phyloP scores from a whole-genome alignment of 192 early-diverging fungal species.

The Backusella circina region DNA sequence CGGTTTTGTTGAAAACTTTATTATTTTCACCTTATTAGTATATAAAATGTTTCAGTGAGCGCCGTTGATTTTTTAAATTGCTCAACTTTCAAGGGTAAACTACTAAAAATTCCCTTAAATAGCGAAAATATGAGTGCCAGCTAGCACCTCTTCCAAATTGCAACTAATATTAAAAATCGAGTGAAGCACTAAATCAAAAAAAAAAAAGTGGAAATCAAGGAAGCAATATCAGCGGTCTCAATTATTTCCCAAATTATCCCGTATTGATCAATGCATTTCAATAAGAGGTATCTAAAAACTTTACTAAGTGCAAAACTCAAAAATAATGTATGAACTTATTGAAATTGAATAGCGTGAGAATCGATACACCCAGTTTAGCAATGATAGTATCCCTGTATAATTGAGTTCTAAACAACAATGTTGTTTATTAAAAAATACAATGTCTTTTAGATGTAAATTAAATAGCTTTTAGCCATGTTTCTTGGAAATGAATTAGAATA shows the following conservation, averaged over 20 bases:
- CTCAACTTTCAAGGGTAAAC: not conserved
- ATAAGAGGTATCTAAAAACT: not conserved
- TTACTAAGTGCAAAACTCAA: not conserved
- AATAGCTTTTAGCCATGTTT: no score
- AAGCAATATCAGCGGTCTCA: not conserved
- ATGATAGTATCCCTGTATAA: no score
- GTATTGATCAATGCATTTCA: not conserved
- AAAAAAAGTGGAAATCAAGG: not conserved
- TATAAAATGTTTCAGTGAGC: not conserved
- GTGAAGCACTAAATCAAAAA: not conserved
- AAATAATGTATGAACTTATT: not conserved
- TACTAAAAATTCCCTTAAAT: not conserved
- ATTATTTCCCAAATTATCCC: not conserved
- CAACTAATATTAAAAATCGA: not conserved
- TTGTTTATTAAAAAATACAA: no score
- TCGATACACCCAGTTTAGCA: no score
- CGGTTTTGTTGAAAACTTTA: not conserved
- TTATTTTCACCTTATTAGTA: not conserved
- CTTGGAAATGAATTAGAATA: no score
- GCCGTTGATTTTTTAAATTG: not conserved
- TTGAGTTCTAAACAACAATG: no score
- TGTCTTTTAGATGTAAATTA: no score
- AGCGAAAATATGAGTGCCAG: not conserved
- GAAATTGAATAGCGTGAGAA: no score
- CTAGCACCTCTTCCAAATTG: not conserved